Base-by-base conservation (phyloP, 495 filamentous ascomycete species). In the Aspergillus steynii region DNA sequence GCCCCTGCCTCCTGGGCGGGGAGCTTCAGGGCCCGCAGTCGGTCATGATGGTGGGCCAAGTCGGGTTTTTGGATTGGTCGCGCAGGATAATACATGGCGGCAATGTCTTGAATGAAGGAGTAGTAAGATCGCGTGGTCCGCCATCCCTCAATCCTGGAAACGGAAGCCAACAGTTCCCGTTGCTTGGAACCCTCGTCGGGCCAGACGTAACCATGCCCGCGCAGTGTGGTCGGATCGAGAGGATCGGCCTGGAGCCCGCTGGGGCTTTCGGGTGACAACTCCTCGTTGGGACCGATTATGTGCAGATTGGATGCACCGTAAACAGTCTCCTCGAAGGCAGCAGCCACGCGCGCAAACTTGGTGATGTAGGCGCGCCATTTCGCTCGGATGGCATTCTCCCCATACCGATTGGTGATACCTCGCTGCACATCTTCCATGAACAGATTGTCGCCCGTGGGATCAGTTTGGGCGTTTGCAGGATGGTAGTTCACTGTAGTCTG, bases 131-230 rank as follows among this genome's bases (percentile, higher is more conserved):
- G 82, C 2, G 95, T 98, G 56, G 89, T 92, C 57, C 96, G 83
- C 95, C 95, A 99, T 46, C 93, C 95, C 71, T 98, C 96, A 50
- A 99, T 96, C 48, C 95, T 81, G 57, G 88, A 89, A 34, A 96
- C 91, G 31, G 94, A 96, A 1, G 91, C 94, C 6, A 90, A 87
- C 28, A 99, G 82, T 74, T 98, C 96, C 53, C 86, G 86, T 64
- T 88, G 85, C 71, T 90, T 92, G n/a, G 87, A 80, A 9, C 75
- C 72, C 52, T 96, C 91, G 70, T 96, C 90, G 6, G 85, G 74
- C 96, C 96, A 99, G 6, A 99, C 93, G 68, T 96, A 97, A 32
- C 95, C 95, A 72, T 99, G 95, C 3, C 95, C 92, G 28, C 81
- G 77, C 12, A 90, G 74, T 28, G 82, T 82, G 25, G 86, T 83